phyloP scores from a whole-genome alignment of 1,284 basidiomycete species.

The Ceraceosorus guamensis region DNA sequence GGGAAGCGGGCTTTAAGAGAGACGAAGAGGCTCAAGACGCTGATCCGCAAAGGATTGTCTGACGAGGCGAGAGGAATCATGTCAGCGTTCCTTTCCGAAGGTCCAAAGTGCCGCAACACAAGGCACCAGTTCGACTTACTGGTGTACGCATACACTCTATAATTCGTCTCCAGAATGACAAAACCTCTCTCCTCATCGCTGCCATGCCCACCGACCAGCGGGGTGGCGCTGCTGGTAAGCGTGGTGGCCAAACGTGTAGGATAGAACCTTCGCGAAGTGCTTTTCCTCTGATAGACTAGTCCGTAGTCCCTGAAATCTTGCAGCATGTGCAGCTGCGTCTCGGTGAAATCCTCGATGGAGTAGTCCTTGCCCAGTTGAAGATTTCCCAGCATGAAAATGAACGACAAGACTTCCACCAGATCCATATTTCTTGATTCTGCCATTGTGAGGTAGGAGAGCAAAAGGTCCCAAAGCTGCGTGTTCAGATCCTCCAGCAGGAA shows the following conservation, averaged over 20 bases:
- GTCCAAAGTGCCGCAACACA: not conserved
- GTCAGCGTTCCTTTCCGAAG: conserved; percentile 1
- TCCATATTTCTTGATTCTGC: conserved; percentile 57
- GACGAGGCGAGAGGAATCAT: conserved; percentile 56
- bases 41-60: conserved; percentile 94
- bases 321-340: conserved; percentile 76
- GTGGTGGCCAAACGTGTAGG: conserved; percentile 95
- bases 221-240: conserved; percentile 59
- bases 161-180: conserved; percentile 96
- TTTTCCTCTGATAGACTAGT: conserved; percentile 63
- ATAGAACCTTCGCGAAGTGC: conserved; percentile 61
- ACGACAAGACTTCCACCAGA: conserved; percentile 83
- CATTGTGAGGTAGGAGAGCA: conserved; percentile 67
- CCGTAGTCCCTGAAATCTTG: conserved; percentile 91
- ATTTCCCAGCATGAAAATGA: conserved; percentile 61
- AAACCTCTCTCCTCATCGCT: conserved; percentile 59
- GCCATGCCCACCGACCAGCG: conserved; percentile 15
- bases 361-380: conserved; percentile 54
- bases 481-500: conserved; percentile 94
- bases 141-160: conserved; percentile 95
- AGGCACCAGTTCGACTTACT: conserved; percentile 53
- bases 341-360: conserved; percentile 70
- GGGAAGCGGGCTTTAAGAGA: conserved; percentile 87
- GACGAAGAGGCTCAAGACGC: conserved; percentile 89
- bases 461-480: conserved; percentile 91